Percentiles rank a stretch among this genome's conserved stretches.
These are phyloP conservation scores for Kingdonia uniflora DNA, from an alignment of 164 flowering plant genomes.

Conservation along the genomic window DNA sequence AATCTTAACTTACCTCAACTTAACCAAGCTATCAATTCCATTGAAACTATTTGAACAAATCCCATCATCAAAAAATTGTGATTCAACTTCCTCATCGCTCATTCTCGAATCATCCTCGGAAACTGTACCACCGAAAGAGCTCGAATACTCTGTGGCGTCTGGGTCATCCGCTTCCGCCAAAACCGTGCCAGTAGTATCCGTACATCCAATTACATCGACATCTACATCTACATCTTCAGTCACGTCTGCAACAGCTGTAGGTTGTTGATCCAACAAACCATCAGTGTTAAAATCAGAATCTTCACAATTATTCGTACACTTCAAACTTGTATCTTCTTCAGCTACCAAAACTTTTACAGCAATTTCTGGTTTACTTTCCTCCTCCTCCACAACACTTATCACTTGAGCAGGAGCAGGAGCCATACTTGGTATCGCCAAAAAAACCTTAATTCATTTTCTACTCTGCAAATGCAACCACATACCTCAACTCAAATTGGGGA, in stretches of 20 bases:
- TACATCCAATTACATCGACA: constrained; percentile 36
- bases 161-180: constrained; percentile 44
- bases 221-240: constrained; percentile 32
- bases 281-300: constrained; percentile 24
- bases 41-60: constrained; percentile 26
- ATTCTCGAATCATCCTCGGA: constrained; percentile 45
- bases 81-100: constrained; percentile 81
- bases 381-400: constrained; percentile 7
- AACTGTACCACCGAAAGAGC: constrained; percentile 68
- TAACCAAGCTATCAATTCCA: constrained; percentile 29
- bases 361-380: constrained; percentile 9
- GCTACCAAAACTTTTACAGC: constrained; percentile 8
- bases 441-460: neutral
- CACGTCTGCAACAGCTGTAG: constrained; percentile 12
- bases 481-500: neutral
- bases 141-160: constrained; percentile 84
- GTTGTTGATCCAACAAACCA: constrained; percentile 17
- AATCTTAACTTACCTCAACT: constrained; percentile 32
- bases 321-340: constrained; percentile 15
- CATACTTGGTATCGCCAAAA: constrained; percentile 17
- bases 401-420: constrained; percentile 32
- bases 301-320: constrained; percentile 24
- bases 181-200: constrained; percentile 14
- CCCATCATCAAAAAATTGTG: constrained; percentile 32
- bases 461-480: neutral